Base-by-base conservation (phyloP, 2,329 filamentous ascomycete genomes). In the Trematosphaeria pertusa region DNA sequence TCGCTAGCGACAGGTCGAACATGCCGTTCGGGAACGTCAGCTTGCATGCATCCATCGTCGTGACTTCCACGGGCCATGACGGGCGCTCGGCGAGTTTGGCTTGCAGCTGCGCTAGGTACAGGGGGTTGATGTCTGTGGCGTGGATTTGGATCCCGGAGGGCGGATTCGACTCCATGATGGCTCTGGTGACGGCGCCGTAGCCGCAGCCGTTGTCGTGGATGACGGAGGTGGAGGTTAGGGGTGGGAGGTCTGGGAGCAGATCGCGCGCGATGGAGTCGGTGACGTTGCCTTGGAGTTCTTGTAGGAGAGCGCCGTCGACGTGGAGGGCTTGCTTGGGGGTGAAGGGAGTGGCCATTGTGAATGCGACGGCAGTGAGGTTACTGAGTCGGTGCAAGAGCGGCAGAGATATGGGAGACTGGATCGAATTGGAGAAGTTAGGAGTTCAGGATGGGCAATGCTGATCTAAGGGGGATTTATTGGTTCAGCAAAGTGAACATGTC, bases 1-100 rank as follows among this genome's bases (percentile, higher is more conserved):
- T 68, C 5, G 67, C 71, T 43, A 72, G 54, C 9, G 48, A 55
- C 44, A 68, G 62, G 2, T 60, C 61, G 51, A 72, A 72, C 3
- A 48, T 52, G 4, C 43, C 49, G 38, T 68, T 61, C 0, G 42
- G 33, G 7, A 30, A 34, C 3, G 31, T 37, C 6, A 52, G 30
- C 12, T 17, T 22, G 12, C 22, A 30, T 9, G 37, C 34, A 32
- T 38, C 43, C 34, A 46, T 40, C 7, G n/a, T 17, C 15, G 30
- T n/a, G 14, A 22, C 21, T 19, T 32, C 15, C 7, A 46, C 36
- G 15, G 22, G 12, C 35, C 34, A 40, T 8, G 20, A 18, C 20
- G 15, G 15, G 12, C 37, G 14, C 36, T 40, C 26, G 14, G 36
- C 35, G 24, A 28, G 24, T 17, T 22, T 34, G 10, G 6, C 8